Evolutionary conservation across 768 basidiomycete genomes (phyloP).

Genomic region (Boletus insuetus): DNA sequence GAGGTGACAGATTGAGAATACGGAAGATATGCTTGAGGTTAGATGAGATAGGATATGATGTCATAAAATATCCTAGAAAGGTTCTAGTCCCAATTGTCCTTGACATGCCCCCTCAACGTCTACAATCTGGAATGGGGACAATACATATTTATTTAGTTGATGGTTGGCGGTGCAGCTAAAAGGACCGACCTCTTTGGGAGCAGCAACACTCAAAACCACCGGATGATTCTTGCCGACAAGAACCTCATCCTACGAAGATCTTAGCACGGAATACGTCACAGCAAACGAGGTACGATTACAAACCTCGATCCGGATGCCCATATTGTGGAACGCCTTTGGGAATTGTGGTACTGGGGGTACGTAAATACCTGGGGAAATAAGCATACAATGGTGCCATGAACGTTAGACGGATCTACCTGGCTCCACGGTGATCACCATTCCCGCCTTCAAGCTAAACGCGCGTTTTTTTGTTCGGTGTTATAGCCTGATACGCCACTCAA

Average conservation of each 20-base stretch:
- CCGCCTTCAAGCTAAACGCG: constrained; percentile 58
- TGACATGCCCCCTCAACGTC: constrained; percentile 83
- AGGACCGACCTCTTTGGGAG: constrained; percentile 76
- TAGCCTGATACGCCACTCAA: background rate
- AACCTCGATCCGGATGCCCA: constrained; percentile 91
- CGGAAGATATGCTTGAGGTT: background rate
- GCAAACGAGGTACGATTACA: background rate
- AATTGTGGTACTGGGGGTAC: constrained; percentile 78
- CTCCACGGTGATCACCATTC: constrained; percentile 93
- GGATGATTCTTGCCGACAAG: constrained; percentile 62
- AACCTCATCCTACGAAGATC: constrained; percentile 59
- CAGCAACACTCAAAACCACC: constrained; percentile 61
- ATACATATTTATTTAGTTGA: background rate
- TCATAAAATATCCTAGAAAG: constrained; percentile 35
- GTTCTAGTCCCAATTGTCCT: constrained; percentile 62
- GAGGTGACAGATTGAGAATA: constrained; percentile 18
- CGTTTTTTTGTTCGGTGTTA: constrained; percentile 5
- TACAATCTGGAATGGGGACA: constrained; percentile 42
- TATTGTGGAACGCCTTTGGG: constrained; percentile 85
- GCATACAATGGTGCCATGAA: background rate
- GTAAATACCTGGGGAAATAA: constrained; percentile 61
- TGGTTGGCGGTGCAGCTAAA: background rate
- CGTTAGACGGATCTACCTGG: constrained; percentile 50
- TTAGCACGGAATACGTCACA: constrained; percentile 5
- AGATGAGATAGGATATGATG: constrained; percentile 1